Conservation (phyloP, 2,329 filamentous ascomycete genomes). For the Nigrospora oryzae region DNA sequence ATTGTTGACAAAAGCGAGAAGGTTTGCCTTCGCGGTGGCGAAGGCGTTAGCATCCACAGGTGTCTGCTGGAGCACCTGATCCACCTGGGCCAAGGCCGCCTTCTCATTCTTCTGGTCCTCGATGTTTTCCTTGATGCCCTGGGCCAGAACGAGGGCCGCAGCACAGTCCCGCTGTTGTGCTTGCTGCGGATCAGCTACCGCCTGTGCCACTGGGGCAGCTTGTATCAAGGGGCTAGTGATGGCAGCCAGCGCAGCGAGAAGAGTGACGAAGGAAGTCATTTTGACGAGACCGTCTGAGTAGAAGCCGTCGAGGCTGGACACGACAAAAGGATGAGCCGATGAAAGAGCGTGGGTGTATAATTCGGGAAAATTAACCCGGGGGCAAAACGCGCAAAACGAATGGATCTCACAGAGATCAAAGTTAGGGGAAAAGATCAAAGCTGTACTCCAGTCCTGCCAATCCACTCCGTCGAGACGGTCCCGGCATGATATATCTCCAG, state of each 20-base stretch:
- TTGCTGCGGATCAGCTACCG: background rate
- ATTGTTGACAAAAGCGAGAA: conserved; percentile 11
- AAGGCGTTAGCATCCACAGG: conserved; percentile 7
- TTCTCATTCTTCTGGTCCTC: conserved; percentile 13
- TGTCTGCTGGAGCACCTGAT: background rate
- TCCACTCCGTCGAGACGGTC: no score
- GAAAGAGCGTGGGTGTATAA: no score
- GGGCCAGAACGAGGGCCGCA: conserved; percentile 10
- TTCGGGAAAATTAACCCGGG: no score
- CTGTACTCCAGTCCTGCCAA: no score
- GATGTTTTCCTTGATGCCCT: conserved; percentile 14
- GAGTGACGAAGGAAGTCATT: background rate
- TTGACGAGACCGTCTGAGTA: no score
- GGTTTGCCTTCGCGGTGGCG: conserved; percentile 6
- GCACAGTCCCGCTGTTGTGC: no score
- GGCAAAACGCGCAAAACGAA: no score
- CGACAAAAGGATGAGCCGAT: no score
- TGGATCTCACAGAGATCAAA: no score
- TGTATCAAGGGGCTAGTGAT: background rate
- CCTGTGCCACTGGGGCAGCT: background rate
- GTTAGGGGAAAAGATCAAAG: no score
- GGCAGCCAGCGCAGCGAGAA: background rate
- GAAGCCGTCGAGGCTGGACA: no score
- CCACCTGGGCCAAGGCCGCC: conserved; percentile 6
- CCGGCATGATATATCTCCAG: no score